Percentiles rank a stretch among this genome's conserved stretches.
These are phyloP conservation scores for Saccharomycopsis hybrid DNA, from an alignment of 1,139 yeast species.

Conservation along the genomic window DNA sequence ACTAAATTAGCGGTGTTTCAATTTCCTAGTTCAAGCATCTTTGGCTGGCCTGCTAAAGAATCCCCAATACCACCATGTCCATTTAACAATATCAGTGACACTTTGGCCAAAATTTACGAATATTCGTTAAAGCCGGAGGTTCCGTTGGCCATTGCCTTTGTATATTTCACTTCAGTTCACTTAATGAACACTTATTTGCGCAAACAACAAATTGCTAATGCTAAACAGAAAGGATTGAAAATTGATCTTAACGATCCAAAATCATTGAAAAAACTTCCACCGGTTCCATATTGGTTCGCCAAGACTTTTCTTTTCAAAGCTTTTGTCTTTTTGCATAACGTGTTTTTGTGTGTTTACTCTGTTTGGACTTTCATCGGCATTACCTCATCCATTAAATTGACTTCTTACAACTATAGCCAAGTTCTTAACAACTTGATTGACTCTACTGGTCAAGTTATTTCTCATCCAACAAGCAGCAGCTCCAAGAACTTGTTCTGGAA, in stretches of 20 bases:
- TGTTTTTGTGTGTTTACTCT: conserved; percentile 58
- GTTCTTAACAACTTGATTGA: conserved; percentile 23
- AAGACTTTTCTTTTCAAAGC: conserved; percentile 41
- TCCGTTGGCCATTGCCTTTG: conserved; percentile 53
- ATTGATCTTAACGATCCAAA: conserved; percentile 20
- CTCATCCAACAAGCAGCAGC: background rate
- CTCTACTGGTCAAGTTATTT: conserved; percentile 7
- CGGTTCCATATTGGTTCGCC: conserved; percentile 52
- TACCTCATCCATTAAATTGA: conserved; percentile 41
- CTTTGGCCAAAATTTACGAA: conserved; percentile 27
- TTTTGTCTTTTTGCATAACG: conserved; percentile 57
- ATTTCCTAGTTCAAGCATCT: conserved; percentile 10
- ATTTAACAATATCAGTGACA: conserved; percentile 22
- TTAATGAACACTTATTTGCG: conserved; percentile 40
- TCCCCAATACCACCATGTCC: conserved; percentile 25
- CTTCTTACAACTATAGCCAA: conserved; percentile 29
- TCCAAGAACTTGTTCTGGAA: conserved; percentile 43
- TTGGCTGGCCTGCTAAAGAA: conserved; percentile 12
- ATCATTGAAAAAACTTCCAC: conserved; percentile 38
- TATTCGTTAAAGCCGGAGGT: conserved; percentile 35
- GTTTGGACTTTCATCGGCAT: conserved; percentile 72
- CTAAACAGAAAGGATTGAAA: conserved; percentile 22
- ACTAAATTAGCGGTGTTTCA: conserved; percentile 9
- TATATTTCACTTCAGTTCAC: conserved; percentile 58
- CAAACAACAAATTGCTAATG: conserved; percentile 31